These are phyloP conservation scores for Schizophyllum amplum DNA, from an alignment of 1,284 basidiomycete genomes.

Conservation along the genomic window DNA sequence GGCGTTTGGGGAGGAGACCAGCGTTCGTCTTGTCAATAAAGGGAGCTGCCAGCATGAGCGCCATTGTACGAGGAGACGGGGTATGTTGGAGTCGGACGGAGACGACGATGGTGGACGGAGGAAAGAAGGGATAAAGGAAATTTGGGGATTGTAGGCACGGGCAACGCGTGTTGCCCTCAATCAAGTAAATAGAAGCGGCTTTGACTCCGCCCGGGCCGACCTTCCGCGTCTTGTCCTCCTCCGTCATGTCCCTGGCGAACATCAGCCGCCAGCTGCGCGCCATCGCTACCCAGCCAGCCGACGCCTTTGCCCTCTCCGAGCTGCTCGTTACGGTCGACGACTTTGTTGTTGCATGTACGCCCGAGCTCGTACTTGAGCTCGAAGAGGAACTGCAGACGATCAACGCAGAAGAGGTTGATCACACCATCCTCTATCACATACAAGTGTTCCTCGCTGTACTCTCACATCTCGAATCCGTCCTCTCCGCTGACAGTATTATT, in stretches of 20 bases:
- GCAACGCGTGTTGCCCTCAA: conserved; percentile 13
- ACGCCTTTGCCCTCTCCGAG: conserved; percentile 32
- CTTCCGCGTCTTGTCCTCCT: conserved; percentile 14
- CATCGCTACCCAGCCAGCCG: conserved; percentile 13
- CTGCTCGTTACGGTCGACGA: conserved; percentile 43
- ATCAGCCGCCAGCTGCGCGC: not conserved
- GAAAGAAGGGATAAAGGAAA: conserved; percentile 9
- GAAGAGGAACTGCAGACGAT: conserved; percentile 62
- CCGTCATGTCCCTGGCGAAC: conserved; percentile 1
- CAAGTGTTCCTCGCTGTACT: conserved; percentile 62
- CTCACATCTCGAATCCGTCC: conserved; percentile 49
- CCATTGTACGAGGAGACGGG: conserved; percentile 15
- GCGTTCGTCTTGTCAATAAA: not conserved
- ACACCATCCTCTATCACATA: conserved; percentile 48
- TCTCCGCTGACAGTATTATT: conserved; percentile 53
- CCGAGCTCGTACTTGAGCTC: conserved; percentile 33
- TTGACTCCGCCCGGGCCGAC: not conserved
- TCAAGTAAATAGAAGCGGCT: not conserved
- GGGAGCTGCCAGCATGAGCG: conserved; percentile 1
- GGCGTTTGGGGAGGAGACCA: not conserved
- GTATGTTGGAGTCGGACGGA: conserved; percentile 14
- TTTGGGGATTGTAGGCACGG: conserved; percentile 3
- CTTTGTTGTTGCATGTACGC: conserved; percentile 42
- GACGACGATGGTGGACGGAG: conserved; percentile 13
- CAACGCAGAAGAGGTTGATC: conserved; percentile 54